Evolutionary conservation across 2,329 filamentous ascomycete genomes (phyloP), one percentile per base, ranked within the genome.

Genomic region (Tolypocladium album): DNA sequence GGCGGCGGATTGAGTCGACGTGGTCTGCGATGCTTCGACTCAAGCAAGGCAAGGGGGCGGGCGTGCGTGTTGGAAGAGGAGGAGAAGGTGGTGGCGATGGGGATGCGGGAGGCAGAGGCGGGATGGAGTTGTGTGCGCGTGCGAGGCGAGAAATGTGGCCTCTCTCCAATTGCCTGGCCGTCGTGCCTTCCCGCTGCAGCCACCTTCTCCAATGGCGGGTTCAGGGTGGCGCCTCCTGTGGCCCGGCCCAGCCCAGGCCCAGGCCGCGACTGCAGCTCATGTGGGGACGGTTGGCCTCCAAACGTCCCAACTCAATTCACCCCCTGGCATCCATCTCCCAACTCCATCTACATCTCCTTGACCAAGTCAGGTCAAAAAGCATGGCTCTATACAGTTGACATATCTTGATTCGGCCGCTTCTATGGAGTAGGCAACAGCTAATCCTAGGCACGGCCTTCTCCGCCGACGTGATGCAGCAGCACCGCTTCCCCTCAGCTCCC

Each of bases 1-100:
- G 61, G 60, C 65, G 69, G 38, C 55, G 52, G 50, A 31, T 4
- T 20, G 45, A 24, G 34, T 39, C 36, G 57, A 42, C 20, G 38
- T 31, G 56, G 34, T 42, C 15, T 53, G 50, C 50, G 17, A 53
- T 36, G 24, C 50, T 20, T 27, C 45, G 57, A 53, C 57, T 58
- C 56, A 56, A 56, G 31, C 39, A 27, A 34, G 24, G 22, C 47
- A 13, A 17, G 22, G 5, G 17, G 5, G 20, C 38, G 13, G 22
- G 27, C n/a, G 50, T 6, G 56, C 27, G 8, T 20, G 57, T 31
- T 31, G 55, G 40, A 11, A 13, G 38, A 11, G 57, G 15, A 12
- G 57, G 24, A 20, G 40, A 47, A 47, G 42, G 42, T 22, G 6
- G 43, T 24, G 43, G 43, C 22, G 43, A 24, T 47, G 43, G 43